phyloP scores from a whole-genome alignment of 2,329 filamentous ascomycete genomes.

The Purpureocillium takamizusanense region DNA sequence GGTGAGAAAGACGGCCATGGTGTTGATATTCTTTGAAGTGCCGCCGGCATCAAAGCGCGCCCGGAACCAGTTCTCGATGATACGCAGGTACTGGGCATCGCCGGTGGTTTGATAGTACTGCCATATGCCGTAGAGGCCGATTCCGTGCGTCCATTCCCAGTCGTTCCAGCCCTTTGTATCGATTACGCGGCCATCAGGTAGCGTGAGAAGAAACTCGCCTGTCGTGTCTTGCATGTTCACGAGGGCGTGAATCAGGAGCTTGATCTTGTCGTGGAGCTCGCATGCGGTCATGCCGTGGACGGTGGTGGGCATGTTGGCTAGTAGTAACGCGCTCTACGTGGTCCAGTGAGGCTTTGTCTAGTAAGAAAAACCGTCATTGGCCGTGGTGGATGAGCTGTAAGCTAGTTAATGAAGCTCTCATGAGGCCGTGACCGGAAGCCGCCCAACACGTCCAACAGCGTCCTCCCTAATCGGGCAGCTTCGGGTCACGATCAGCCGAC shows the following conservation, averaged over 20 bases:
- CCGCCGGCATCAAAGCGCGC: conserved; percentile 59
- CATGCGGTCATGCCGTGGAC: conserved; percentile 4
- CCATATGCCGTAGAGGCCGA: conserved; percentile 74
- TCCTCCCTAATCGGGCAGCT: no score
- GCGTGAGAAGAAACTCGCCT: conserved; percentile 62
- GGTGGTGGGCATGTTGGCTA: no score
- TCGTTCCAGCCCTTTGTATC: conserved; percentile 79
- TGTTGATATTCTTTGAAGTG: conserved; percentile 81
- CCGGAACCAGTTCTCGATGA: conserved; percentile 67
- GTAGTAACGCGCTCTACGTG: no score
- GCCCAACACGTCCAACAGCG: no score
- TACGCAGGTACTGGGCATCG: conserved; percentile 47
- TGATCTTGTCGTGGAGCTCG: conserved; percentile 47
- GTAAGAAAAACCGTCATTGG: no score
- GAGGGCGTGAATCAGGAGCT: conserved; percentile 61
- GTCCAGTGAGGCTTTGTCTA: no score
- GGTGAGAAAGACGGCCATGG: conserved; percentile 70
- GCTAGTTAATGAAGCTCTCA: no score
- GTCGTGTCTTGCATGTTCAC: conserved; percentile 70
- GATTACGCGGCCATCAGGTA: conserved; percentile 66
- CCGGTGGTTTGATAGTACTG: conserved; percentile 70
- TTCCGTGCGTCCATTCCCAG: conserved; percentile 78
- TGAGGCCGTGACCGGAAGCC: no score
- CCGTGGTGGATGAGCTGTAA: no score
- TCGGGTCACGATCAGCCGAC: no score